Evolutionary conservation across 2,329 filamentous ascomycete species (phyloP).

Genomic region (Lecanicillium sp.): DNA sequence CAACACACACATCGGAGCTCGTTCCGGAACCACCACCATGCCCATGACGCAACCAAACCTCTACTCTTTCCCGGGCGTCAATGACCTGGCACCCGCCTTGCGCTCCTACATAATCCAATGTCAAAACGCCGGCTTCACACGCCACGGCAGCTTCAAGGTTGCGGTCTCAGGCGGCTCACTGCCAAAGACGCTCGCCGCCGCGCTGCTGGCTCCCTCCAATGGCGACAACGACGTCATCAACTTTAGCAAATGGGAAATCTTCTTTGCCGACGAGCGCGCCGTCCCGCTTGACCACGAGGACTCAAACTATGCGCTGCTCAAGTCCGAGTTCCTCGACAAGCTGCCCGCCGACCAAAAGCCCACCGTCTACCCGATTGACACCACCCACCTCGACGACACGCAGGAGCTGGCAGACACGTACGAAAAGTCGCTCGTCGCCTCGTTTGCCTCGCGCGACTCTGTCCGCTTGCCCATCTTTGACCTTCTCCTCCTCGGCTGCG

Average conservation of each 20-base stretch:
- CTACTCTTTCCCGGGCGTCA: conserved; percentile 66
- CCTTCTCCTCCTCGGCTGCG: conserved; percentile 84
- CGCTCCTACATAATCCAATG: conserved; percentile 74
- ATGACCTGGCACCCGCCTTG: conserved; percentile 66
- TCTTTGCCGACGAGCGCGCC: conserved; percentile 95
- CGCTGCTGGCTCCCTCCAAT: conserved; percentile 54
- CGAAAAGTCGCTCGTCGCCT: conserved; percentile 75
- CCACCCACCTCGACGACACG: conserved; percentile 56
- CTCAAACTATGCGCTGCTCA: conserved; percentile 87
- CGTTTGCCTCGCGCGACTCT: conserved; percentile 86
- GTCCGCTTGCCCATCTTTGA: conserved; percentile 95
- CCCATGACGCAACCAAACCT: conserved; percentile 57
- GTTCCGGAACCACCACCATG: conserved; percentile 35
- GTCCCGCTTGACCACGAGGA: conserved; percentile 87
- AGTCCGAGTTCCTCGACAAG: conserved; percentile 81
- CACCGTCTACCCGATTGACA: conserved; percentile 71
- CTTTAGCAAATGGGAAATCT: conserved; percentile 92
- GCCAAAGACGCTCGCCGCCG: conserved; percentile 77
- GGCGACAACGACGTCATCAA: conserved; percentile 54
- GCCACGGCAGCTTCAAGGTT: conserved; percentile 81
- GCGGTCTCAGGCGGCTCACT: conserved; percentile 91
- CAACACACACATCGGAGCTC: conserved; percentile 10
- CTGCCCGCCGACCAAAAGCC: conserved; percentile 59
- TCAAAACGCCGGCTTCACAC: conserved; percentile 70
- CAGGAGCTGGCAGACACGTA: conserved; percentile 93